phyloP scores from a whole-genome alignment of 768 basidiomycete genomes.

The Boletus fagicola region DNA sequence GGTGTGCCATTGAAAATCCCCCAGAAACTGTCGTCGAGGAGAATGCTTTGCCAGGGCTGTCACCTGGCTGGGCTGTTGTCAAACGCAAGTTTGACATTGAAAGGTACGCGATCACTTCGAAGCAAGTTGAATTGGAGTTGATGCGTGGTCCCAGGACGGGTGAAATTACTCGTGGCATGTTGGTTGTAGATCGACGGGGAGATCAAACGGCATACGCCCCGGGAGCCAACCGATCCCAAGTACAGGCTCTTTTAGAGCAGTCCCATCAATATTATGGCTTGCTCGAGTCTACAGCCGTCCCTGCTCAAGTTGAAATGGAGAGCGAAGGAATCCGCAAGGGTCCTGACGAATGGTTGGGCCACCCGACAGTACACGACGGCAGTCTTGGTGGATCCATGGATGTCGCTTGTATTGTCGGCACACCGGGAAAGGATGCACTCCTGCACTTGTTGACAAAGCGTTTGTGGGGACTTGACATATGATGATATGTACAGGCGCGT shows the following conservation, averaged over 20 bases:
- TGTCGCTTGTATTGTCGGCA: slow-evolving; percentile 50
- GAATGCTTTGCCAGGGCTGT: slow-evolving; percentile 29
- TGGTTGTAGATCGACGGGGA: slow-evolving; percentile 75
- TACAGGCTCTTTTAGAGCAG: slow-evolving; percentile 52
- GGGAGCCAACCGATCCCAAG: slow-evolving; percentile 61
- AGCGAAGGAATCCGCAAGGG: slow-evolving; percentile 12
- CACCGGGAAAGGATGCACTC: slow-evolving; percentile 60
- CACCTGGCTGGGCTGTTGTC: slow-evolving; percentile 54
- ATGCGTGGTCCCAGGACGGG: slow-evolving; percentile 47
- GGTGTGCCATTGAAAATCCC: slow-evolving; percentile 79
- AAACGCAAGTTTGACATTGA: slow-evolving; percentile 66
- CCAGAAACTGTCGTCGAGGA: slow-evolving; percentile 37
- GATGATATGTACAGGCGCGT: not conserved
- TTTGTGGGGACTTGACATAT: slow-evolving; percentile 46
- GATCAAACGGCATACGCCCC: slow-evolving; percentile 64
- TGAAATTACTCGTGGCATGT: slow-evolving; percentile 83
- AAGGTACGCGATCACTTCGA: slow-evolving; percentile 41
- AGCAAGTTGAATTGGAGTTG: not conserved
- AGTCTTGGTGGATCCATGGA: slow-evolving; percentile 32
- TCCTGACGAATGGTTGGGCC: slow-evolving; percentile 21
- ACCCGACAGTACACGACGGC: slow-evolving; percentile 18
- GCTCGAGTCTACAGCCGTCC: slow-evolving; percentile 52
- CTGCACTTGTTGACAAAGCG: slow-evolving; percentile 48
- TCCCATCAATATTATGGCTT: slow-evolving; percentile 32
- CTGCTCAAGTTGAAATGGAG: slow-evolving; percentile 55